phyloP scores from a whole-genome alignment of 176 grass and related monocot genomes.

The Echinochloa phyllopogon region DNA sequence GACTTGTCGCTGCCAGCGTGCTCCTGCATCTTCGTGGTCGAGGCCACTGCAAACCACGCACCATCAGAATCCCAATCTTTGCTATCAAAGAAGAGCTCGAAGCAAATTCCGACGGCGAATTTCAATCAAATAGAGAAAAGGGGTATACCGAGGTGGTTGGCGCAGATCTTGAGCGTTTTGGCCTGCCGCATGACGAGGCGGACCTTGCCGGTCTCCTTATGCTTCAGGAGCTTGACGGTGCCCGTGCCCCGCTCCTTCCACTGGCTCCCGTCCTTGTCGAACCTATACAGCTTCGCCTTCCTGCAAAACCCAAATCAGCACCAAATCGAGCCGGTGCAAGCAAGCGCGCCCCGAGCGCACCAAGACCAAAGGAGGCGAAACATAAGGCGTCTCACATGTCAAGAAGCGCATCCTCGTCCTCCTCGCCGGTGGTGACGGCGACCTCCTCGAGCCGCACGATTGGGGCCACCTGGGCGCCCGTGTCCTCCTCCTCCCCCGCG shows the following conservation, averaged over 20 bases:
- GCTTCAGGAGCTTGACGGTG: conserved; percentile 71
- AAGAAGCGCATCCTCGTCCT: conserved; percentile 64
- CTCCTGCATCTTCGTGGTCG: conserved; percentile 78
- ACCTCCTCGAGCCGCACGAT: conserved; percentile 74
- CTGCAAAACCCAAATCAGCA: conserved; percentile 37
- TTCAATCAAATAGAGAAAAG: neutral
- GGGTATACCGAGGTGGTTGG: conserved; percentile 56
- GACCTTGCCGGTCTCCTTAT: conserved; percentile 67
- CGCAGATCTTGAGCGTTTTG: conserved; percentile 77
- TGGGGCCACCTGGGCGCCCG: conserved; percentile 68
- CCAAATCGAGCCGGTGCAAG: conserved; percentile 3
- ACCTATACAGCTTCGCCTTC: conserved; percentile 75
- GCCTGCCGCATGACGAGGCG: conserved; percentile 78
- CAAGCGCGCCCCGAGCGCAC: too few relatives aligned
- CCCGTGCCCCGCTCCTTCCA: conserved; percentile 78
- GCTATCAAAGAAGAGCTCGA: neutral
- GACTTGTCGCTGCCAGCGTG: conserved; percentile 86
- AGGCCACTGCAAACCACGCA: conserved; percentile 47
- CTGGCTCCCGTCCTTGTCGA: conserved; percentile 64
- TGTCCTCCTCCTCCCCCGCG: conserved; percentile 79
- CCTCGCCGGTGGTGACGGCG: conserved; percentile 70
- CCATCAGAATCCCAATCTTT: neutral
- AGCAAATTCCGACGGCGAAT: neutral
- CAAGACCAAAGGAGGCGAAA: neutral
- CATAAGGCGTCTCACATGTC: conserved; percentile 52